phyloP scores from a whole-genome alignment of 2,329 filamentous ascomycete genomes.

The Talaromyces rugulosus region DNA sequence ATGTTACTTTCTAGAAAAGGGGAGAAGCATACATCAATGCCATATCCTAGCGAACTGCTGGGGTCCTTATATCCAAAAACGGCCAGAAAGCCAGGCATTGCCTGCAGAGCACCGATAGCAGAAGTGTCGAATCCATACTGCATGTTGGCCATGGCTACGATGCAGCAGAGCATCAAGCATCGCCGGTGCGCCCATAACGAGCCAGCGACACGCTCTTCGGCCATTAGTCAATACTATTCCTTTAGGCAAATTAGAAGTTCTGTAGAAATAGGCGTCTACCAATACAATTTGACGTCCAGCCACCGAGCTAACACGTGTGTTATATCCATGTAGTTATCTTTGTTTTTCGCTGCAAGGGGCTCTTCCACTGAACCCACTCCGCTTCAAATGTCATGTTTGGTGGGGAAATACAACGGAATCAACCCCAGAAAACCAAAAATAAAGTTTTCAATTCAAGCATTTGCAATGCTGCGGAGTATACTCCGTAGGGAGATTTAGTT shows the following conservation, averaged over 20 bases:
- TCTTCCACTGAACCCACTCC: too few species aligned
- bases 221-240: not conserved
- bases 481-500: not conserved
- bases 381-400: too few species aligned
- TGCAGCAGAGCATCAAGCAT: constrained; percentile 45
- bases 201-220: not conserved
- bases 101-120: constrained; percentile 44
- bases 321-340: too few species aligned
- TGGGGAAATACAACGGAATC: too few species aligned
- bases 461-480: too few species aligned
- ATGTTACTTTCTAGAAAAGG: not conserved
- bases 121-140: constrained; percentile 51
- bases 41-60: constrained; percentile 21
- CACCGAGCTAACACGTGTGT: too few species aligned
- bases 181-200: constrained; percentile 29
- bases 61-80: constrained; percentile 50
- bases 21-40: constrained; percentile 6
- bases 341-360: too few species aligned
- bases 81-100: constrained; percentile 49
- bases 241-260: not conserved
- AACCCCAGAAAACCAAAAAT: too few species aligned
- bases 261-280: not conserved
- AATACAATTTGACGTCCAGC: too few species aligned
- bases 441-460: too few species aligned
- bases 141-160: constrained; percentile 48